Base-by-base conservation (phyloP, 495 filamentous ascomycete genomes). In the Pyrenopolyporus hunteri region DNA sequence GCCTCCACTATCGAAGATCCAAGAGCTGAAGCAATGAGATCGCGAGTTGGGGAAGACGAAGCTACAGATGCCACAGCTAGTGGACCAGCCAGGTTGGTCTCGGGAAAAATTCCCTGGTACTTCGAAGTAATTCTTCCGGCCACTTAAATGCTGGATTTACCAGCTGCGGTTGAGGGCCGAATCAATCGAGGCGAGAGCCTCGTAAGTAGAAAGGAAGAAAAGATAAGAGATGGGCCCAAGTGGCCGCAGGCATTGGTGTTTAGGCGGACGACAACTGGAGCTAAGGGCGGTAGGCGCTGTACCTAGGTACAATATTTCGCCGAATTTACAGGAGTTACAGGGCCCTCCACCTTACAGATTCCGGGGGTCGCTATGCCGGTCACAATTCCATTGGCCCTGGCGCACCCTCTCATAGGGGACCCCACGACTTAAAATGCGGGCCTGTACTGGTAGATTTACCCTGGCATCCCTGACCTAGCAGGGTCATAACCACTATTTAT, bases 111-210 rank as follows among this genome's bases (percentile, higher is more conserved):
- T 69, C 40, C 29, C 17, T 57, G 39, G 40, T 26, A 45, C 16
- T 48, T 14, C 50, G 14, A 53, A 57, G 19, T 66, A 71, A 71
- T 69, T 71, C 25, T 69, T 69, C 68, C 68, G 64, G 66, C 54
- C 55, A 63, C 58, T 66, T 26, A 54, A 55, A 53, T 59, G 46
- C 37, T 29, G 55, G 36, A 60, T 47, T 63, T 13, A 20, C 50
- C 36, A 54, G 47, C 61, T 60, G 40, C 28, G 16, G 45, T 33
- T 66, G 45, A 52, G 46, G 36, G 45, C 46, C 37, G 32, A 54
- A 57, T 66, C 28, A 29, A 56, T 60, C 37, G 37, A 60, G 56
- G 46, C 47, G 23, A 23, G 43, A 44, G 62, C 55, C 62, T 64
- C 55, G 36, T 35, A 25, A 31, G 44, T 55, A 48, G 37, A 45